Evolutionary conservation across 768 basidiomycete genomes (phyloP).

Genomic region (Naganishia randhawae): DNA sequence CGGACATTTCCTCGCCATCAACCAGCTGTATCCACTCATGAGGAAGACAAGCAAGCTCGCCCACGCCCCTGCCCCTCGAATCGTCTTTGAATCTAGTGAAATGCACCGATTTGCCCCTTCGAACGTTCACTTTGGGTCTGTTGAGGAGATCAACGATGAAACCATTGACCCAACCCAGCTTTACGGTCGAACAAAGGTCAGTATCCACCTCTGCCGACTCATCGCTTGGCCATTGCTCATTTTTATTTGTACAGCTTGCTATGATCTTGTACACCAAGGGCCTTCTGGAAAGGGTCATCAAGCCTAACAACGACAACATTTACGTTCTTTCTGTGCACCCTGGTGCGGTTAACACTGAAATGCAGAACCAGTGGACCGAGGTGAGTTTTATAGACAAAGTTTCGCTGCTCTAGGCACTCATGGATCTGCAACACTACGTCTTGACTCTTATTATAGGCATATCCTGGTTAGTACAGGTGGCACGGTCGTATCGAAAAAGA

Average conservation of each 20-base stretch:
- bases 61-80: slow-evolving; percentile 47
- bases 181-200: slow-evolving; percentile 53
- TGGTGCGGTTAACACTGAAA: slow-evolving; percentile 49
- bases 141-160: slow-evolving; percentile 52
- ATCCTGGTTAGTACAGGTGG: neutral
- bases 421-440: neutral
- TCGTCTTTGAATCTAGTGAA: slow-evolving; percentile 53
- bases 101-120: slow-evolving; percentile 52
- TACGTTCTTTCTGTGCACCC: slow-evolving; percentile 45
- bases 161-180: slow-evolving; percentile 48
- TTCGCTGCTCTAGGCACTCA: no score
- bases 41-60: slow-evolving; percentile 48
- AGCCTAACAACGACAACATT: slow-evolving; percentile 45
- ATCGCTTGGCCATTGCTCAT: neutral
- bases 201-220: neutral
- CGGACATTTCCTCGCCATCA: slow-evolving; percentile 54
- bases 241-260: slow-evolving; percentile 32
- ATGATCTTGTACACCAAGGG: slow-evolving; percentile 52
- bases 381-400: no score
- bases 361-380: slow-evolving; percentile 43
- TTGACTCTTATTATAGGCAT: slow-evolving; percentile 9
- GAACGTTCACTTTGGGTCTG: slow-evolving; percentile 47
- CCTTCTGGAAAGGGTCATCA: slow-evolving; percentile 47
- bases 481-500: neutral
- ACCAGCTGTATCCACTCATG: slow-evolving; percentile 53